Base-by-base conservation (phyloP, 2,329 filamentous ascomycete species). In the Podosphaera leucotricha region DNA sequence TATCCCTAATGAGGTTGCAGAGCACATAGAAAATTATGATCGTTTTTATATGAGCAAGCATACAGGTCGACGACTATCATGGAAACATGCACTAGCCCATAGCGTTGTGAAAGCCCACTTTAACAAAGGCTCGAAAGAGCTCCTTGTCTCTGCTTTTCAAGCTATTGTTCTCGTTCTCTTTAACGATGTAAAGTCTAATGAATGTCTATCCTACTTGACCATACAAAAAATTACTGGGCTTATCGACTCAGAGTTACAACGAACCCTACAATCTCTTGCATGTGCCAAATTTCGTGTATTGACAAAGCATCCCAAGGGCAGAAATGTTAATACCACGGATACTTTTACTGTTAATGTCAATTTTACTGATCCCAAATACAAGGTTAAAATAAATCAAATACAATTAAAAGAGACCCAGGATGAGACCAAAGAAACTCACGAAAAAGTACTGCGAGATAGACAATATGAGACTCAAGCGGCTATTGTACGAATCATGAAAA, bases 351-450 rank as follows among this genome's bases (percentile, higher is more conserved):
- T 92, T 55, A 94, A 94, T 63, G 61, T 69, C 38, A 59, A 59
- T 15, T 98, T 98, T 61, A 65, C 65, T 2, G 80, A 94, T 56
- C 70, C 77, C 18, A 92, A 90, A 61, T 80, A 82, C 61, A 76
- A 85, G 46, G 77, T 98, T 63, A 98, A 98, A 66, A 94, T 98
- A 66, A 98, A 95, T 63, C 87, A 94, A 62, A 90, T 98, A 53
- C 90, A 98, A 62, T 71, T 94, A 43, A 92, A 90, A 62, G 90
- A 98, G 63, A 95, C 90, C 0, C 81, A 80, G 54, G 80, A 87
- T 56, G 90, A 98, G 62, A 94, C 94, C 63, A 81, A 85, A 61
- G 83, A 80, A 54, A 95, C 86, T 1, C 85, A 95, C 61, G 80
- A 93, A 60, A 74, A 84, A 38, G 83, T 98, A 3, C 78, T 77